phyloP scores from a whole-genome alignment of 2,329 filamentous ascomycete species.

The Fusarium dlaminii region DNA sequence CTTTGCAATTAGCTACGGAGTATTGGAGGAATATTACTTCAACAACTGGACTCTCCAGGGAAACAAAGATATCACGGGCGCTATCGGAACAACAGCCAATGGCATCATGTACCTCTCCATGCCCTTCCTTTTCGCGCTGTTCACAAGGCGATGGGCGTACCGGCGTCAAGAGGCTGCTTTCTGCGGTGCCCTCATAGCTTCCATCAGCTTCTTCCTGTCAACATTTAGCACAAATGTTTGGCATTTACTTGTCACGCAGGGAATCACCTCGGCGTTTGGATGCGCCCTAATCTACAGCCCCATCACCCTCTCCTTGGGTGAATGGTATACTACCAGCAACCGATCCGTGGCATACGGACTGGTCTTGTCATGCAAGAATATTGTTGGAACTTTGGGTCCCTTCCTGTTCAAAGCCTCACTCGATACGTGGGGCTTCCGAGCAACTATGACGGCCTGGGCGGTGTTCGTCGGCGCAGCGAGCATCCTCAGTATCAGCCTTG shows the following conservation, averaged over 20 bases:
- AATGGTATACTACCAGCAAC: neutral
- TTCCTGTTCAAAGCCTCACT: neutral
- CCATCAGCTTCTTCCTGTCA: neutral
- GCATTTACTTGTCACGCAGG: neutral
- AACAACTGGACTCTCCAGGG: neutral
- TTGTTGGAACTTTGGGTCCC: neutral
- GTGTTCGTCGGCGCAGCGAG: neutral
- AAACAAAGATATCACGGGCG: neutral
- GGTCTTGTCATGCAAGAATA: neutral
- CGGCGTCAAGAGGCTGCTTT: neutral
- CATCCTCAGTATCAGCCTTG: neutral
- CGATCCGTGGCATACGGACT: neutral
- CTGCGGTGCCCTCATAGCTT: neutral
- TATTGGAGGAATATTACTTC: neutral
- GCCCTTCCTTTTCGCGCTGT: neutral
- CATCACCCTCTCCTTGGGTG: neutral
- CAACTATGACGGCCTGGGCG: neutral
- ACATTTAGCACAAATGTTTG: neutral
- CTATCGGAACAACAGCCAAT: neutral
- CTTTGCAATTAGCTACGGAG: neutral
- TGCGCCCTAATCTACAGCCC: neutral
- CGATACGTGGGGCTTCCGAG: neutral
- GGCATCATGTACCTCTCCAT: conserved; percentile 3
- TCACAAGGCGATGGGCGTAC: neutral
- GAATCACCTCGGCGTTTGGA: neutral